Percentiles rank a stretch among this genome's conserved stretches.
phyloP scores from a whole-genome alignment of 2,329 filamentous ascomycete species.

The Fusarium mangiferae region DNA sequence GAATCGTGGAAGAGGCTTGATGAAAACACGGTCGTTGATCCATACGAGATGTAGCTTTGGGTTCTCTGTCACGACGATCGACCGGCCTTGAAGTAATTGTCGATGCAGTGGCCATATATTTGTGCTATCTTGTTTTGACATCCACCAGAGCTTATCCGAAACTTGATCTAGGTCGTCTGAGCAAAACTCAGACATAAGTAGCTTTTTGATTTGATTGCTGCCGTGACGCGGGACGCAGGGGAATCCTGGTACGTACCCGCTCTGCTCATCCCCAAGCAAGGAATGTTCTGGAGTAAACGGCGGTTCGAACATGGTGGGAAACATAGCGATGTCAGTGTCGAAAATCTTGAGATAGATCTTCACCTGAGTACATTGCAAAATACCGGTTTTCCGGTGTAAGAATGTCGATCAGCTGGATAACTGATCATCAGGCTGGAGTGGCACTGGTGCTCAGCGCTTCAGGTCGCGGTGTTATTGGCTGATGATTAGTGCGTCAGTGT shows the following conservation, averaged over 20 bases:
- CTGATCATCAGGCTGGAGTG: too few relatives aligned
- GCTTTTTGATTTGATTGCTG: background rate
- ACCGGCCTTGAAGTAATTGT: background rate
- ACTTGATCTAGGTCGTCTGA: background rate
- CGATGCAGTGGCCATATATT: background rate
- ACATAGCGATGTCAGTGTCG: background rate
- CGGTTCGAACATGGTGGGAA: background rate
- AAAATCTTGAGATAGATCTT: fast-evolving
- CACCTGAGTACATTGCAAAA: fast-evolving
- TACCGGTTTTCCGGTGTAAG: too few relatives aligned
- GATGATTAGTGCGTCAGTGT: background rate
- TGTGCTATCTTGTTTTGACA: constrained; percentile 1
- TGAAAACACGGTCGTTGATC: background rate
- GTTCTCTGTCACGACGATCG: background rate
- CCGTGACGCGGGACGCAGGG: background rate
- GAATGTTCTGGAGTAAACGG: background rate
- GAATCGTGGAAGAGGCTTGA: background rate
- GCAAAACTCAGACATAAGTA: background rate
- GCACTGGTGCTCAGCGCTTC: background rate
- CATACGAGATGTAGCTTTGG: constrained; percentile 3
- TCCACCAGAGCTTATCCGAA: constrained; percentile 4
- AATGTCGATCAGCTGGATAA: background rate
- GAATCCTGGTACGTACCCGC: background rate
- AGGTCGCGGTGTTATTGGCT: background rate
- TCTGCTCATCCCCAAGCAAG: background rate